Percentiles rank a stretch among this genome's conserved stretches.
Evolutionary conservation across 192 early-diverging fungal genomes (phyloP).

Genomic region (Coemansia sp.): DNA sequence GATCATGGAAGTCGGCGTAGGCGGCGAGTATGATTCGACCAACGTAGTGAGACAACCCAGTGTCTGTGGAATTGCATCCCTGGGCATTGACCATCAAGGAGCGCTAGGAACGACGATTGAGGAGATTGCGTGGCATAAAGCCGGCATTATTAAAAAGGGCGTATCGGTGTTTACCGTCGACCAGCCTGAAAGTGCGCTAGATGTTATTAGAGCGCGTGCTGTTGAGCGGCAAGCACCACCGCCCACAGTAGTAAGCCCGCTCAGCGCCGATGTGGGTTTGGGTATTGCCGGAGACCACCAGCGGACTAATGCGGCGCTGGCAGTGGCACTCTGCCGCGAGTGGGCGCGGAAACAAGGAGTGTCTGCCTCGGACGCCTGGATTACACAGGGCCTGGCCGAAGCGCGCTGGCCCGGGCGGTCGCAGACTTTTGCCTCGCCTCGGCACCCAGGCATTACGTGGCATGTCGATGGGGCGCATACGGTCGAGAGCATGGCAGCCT

Average conservation of each 20-base stretch:
- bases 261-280: slow-evolving; percentile 17
- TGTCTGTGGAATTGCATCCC: slow-evolving; percentile 78
- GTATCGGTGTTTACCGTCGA: slow-evolving; percentile 71
- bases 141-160: slow-evolving; percentile 75
- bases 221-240: slow-evolving; percentile 59
- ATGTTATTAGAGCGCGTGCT: slow-evolving; percentile 69
- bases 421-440: slow-evolving; percentile 63
- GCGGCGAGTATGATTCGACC: slow-evolving; percentile 84
- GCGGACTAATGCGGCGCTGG: slow-evolving; percentile 79
- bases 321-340: slow-evolving; percentile 66
- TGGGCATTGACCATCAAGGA: slow-evolving; percentile 76
- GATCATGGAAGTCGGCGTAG: slow-evolving; percentile 81
- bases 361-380: background rate
- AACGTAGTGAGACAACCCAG: slow-evolving; percentile 72
- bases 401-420: slow-evolving; percentile 90
- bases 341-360: slow-evolving; percentile 60
- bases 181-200: slow-evolving; percentile 70
- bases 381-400: slow-evolving; percentile 58
- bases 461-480: slow-evolving; percentile 97
- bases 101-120: slow-evolving; percentile 73
- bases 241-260: slow-evolving; percentile 38
- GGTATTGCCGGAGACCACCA: slow-evolving; percentile 88
- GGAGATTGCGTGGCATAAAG: slow-evolving; percentile 84
- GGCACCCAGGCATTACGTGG: slow-evolving; percentile 62
- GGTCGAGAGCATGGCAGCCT: slow-evolving; percentile 74